Percentiles rank a stretch among this genome's conserved stretches.
Conservation (phyloP, 2,329 filamentous ascomycete genomes). For the Diplodia mutila region DNA sequence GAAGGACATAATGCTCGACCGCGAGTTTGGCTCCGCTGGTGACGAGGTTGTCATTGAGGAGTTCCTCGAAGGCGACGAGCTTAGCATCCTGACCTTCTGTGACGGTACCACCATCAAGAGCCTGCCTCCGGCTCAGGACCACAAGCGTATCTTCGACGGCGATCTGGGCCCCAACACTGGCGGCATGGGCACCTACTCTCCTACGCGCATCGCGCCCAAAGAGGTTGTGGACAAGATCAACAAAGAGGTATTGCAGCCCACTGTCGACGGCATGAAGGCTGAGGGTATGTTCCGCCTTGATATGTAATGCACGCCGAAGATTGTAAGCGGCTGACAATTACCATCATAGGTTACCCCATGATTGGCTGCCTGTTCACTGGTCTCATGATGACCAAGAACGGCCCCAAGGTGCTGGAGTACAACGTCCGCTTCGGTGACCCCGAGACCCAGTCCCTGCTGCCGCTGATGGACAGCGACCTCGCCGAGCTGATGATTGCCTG, state of each 20-base stretch:
- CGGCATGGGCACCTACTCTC: slow-evolving; percentile 97
- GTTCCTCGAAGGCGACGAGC: slow-evolving; percentile 85
- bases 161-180: slow-evolving; percentile 93
- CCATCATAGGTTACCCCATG: slow-evolving; percentile 37
- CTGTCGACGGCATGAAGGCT: slow-evolving; percentile 81
- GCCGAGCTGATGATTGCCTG: slow-evolving; percentile 89
- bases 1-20: slow-evolving; percentile 86
- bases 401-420: slow-evolving; percentile 86
- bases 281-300: slow-evolving; percentile 58
- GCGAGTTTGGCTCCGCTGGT: slow-evolving; percentile 83
- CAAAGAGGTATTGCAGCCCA: slow-evolving; percentile 82
- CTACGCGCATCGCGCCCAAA: slow-evolving; percentile 56
- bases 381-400: slow-evolving; percentile 85
- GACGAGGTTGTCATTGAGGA: slow-evolving; percentile 96
- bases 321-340: slow-evolving; percentile 1
- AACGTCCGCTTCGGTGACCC: slow-evolving; percentile 93
- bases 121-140: slow-evolving; percentile 90
- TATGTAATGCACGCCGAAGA: background rate
- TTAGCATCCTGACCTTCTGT: slow-evolving; percentile 88
- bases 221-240: slow-evolving; percentile 80
- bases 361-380: slow-evolving; percentile 82
- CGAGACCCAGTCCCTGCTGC: slow-evolving; percentile 84
- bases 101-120: slow-evolving; percentile 85
- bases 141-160: slow-evolving; percentile 91
- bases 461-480: slow-evolving; percentile 82